Percentiles rank a stretch among this genome's conserved stretches.
Evolutionary conservation across 768 basidiomycete genomes (phyloP).

Genomic region (Gyrodon lividus): DNA sequence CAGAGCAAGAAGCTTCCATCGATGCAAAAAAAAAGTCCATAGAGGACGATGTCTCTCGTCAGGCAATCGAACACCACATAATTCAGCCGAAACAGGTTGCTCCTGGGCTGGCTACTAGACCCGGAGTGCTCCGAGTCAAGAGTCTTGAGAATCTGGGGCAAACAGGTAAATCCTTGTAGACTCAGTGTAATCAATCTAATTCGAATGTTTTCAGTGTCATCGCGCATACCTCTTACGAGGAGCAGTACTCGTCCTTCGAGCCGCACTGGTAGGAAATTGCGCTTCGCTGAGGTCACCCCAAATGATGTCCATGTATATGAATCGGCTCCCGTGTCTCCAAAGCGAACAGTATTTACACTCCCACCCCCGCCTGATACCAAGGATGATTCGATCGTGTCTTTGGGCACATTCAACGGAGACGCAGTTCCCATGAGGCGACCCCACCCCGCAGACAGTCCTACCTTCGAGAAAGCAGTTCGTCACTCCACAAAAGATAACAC

Average conservation of each 20-base stretch:
- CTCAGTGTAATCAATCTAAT: neutral
- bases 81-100: slow-evolving; percentile 3
- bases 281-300: slow-evolving; percentile 74
- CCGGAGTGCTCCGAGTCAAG: slow-evolving; percentile 28
- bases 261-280: slow-evolving; percentile 51
- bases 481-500: neutral
- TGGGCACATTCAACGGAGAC: slow-evolving; percentile 38
- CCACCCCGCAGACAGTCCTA: slow-evolving; percentile 2
- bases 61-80: neutral
- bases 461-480: neutral
- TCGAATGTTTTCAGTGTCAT: slow-evolving; percentile 32
- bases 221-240: slow-evolving; percentile 44
- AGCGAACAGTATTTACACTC: slow-evolving; percentile 52
- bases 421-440: slow-evolving; percentile 11
- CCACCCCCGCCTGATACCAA: slow-evolving; percentile 37
- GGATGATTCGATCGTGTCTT: slow-evolving; percentile 32
- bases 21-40: neutral
- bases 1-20: neutral
- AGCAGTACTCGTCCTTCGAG: slow-evolving; percentile 61
- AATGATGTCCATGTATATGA: slow-evolving; percentile 82
- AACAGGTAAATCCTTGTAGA: slow-evolving; percentile 12
- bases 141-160: slow-evolving; percentile 29
- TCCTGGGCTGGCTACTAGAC: slow-evolving; percentile 16
- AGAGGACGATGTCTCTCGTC: neutral
- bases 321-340: slow-evolving; percentile 78